Evolutionary conservation across 164 flowering plant genomes (phyloP), one percentile per base, ranked within the genome.

Genomic region (Vitis cinerea): DNA sequence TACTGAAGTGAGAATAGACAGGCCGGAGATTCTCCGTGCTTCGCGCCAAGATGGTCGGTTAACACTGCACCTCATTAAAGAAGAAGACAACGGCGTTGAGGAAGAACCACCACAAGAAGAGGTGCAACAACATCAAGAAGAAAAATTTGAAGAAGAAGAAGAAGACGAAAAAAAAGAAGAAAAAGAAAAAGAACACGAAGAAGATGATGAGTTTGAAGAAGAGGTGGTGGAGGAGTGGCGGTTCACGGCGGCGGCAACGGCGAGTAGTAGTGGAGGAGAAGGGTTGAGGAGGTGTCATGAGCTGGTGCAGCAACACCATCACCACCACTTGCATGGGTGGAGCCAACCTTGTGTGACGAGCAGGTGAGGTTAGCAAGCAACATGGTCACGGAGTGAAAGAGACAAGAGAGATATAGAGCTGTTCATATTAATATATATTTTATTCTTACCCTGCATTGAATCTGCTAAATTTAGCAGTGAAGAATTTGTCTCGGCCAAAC

Each of bases 21-120:
- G 87, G 61, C 82, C 86, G 2, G 86, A 85, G 75, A 75, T 82
- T 49, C 69, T 88, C 13, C 77, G 73, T 0, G 86, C 86, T 51
- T 77, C 75, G 0, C 68, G 93, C 1, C 54, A 77, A 61, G 78
- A 83, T 63, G 90, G 90, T 58, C 82, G 90, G 69, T 63, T 88
- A 68, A 81, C 75, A 70, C 71, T 88, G 78, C 79, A 81, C 9
- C 75, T 88, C 4, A 50, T 88, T 12, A 27, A n/a, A n/a, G 73
- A 77, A 1, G 79, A 76, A 1, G 63, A 58, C 4, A n/a, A 27
- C 2, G 50, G 4, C 12, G 10, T 0, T 23, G 48, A 30, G 8
- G 77, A 63, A 54, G 79, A 76, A 1, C 64, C 52, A 2, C 68
- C 71, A 13, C 72, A 62, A 7, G 71, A 67, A 17, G 68, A 62